These are phyloP conservation scores for Juncus inflexus DNA, from an alignment of 176 grass and related monocot species.

Conservation along the genomic window DNA sequence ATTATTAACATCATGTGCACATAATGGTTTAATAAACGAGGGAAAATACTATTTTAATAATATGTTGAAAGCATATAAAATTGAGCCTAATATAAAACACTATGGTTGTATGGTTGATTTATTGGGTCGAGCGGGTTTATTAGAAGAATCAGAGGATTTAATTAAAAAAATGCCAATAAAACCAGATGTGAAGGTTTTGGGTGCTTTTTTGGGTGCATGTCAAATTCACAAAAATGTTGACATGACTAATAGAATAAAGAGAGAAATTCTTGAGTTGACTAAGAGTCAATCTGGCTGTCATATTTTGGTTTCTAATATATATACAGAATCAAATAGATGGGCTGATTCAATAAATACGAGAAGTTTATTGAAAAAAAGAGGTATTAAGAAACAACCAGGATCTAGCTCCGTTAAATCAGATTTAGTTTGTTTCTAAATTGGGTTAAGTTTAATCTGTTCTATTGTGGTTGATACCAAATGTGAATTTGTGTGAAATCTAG, in stretches of 20 bases:
- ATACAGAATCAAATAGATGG: no score
- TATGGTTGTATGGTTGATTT: conserved; percentile 84
- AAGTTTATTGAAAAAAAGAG: no score
- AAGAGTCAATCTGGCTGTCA: no score
- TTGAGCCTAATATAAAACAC: conserved; percentile 52
- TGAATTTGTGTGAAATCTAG: no score
- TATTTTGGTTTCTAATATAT: no score
- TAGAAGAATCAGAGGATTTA: conserved; percentile 62
- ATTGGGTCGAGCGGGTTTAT: conserved; percentile 50
- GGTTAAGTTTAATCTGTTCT: no score
- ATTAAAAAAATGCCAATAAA: conserved; percentile 48
- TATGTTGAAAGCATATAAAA: conserved; percentile 37
- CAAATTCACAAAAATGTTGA: conserved; percentile 47
- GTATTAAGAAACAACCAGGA: no score
- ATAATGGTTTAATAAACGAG: conserved; percentile 43
- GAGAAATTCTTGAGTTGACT: no score
- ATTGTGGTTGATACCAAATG: no score
- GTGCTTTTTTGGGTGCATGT: conserved; percentile 51
- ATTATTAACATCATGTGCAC: conserved; percentile 59
- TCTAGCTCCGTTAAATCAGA: no score
- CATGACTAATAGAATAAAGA: conserved; percentile 31
- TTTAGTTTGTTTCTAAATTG: no score
- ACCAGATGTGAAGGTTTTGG: conserved; percentile 51
- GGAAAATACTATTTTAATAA: conserved; percentile 50
- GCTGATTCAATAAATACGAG: no score